A percentile compares a stretch with the other conserved stretches of the same genome.
These are phyloP conservation scores for Entamoeba invadens DNA, from an alignment of 208 protist genomes.

Conservation along the genomic window DNA sequence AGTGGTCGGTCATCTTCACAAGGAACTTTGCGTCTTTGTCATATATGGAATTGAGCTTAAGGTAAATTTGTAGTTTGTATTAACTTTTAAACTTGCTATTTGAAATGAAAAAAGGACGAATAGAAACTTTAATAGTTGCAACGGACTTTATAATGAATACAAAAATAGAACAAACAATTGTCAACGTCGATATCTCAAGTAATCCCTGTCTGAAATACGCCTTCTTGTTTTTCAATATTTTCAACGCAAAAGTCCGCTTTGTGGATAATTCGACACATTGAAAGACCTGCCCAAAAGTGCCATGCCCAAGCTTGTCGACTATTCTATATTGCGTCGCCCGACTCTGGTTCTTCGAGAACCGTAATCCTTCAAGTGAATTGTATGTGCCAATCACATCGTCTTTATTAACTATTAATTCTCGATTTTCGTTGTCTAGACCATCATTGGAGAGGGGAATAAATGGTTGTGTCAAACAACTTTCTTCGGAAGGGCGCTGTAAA, in stretches of 20 bases:
- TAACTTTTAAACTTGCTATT: no score
- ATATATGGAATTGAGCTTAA: background rate
- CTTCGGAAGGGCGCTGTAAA: no score
- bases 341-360: background rate
- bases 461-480: background rate
- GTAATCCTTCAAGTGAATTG: background rate
- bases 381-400: background rate
- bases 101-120: no score
- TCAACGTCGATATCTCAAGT: conserved; percentile 28
- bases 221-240: conserved; percentile 42
- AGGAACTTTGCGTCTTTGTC: no score
- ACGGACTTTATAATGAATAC: no score
- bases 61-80: no score
- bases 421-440: background rate
- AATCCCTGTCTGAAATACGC: conserved; percentile 27
- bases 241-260: conserved; percentile 20
- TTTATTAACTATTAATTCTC: background rate
- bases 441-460: background rate
- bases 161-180: background rate
- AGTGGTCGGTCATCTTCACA: conserved; percentile 14
- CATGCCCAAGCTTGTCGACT: conserved; percentile 45
- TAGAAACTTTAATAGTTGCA: no score
- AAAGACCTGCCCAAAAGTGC: conserved; percentile 69
- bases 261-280: conserved; percentile 32
- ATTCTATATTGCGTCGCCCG: background rate